phyloP scores from a whole-genome alignment of 257 asterid genomes.

The Gynochthodes officinalis region DNA sequence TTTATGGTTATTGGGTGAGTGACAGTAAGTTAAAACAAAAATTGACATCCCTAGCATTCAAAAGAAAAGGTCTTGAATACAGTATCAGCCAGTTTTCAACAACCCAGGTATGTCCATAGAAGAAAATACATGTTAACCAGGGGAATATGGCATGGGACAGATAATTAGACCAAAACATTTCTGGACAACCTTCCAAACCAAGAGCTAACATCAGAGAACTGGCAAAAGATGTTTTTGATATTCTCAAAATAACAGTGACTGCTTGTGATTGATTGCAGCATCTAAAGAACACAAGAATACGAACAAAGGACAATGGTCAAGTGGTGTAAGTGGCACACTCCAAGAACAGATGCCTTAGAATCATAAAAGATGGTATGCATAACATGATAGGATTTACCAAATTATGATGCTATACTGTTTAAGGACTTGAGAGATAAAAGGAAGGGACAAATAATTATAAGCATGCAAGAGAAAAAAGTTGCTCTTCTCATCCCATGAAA shows the following conservation, averaged over 20 bases:
- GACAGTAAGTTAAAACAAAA: neutral
- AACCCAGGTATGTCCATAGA: neutral
- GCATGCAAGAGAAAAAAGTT: neutral
- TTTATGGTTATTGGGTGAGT: neutral
- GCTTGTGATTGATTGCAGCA: neutral
- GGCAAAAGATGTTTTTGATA: neutral
- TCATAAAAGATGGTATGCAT: too few relatives aligned
- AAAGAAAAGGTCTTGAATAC: neutral
- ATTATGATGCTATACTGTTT: neutral
- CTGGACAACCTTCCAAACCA: neutral
- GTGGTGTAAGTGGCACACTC: neutral
- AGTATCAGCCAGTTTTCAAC: neutral
- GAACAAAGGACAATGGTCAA: neutral
- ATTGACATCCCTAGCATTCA: neutral
- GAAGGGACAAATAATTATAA: neutral
- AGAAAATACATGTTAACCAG: neutral
- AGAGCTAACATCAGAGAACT: neutral
- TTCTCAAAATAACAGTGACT: too few relatives aligned
- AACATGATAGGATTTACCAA: neutral
- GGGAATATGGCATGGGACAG: neutral
- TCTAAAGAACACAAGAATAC: constrained; percentile 1
- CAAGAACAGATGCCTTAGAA: neutral
- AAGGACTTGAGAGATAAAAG: neutral
- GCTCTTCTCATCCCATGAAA: neutral
- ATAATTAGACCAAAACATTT: neutral